A percentile compares a stretch with the other conserved stretches of the same genome.
Evolutionary conservation across 2,329 filamentous ascomycete genomes (phyloP).

Genomic region (Hypoxylon sp.): DNA sequence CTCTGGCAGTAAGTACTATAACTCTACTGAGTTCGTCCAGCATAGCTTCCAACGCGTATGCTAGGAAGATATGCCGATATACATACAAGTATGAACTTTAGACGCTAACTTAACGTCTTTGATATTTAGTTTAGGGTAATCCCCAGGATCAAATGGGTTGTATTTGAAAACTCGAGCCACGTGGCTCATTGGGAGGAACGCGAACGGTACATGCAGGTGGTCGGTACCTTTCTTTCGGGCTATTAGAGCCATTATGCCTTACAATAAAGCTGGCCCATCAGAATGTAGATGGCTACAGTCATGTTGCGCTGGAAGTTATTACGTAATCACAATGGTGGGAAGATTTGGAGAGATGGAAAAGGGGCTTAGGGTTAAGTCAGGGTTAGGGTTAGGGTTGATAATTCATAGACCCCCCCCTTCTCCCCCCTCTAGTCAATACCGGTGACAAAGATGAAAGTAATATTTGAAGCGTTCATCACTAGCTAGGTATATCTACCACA

Average conservation of each 20-base stretch:
- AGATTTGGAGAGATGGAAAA: no score
- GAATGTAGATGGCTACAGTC: no score
- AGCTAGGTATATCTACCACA: no score
- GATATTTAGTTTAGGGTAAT: slow-evolving; percentile 31
- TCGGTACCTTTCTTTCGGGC: slow-evolving; percentile 28
- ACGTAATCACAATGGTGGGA: no score
- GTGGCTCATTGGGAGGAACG: slow-evolving; percentile 43
- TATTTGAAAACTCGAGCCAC: slow-evolving; percentile 41
- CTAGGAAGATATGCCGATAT: background rate
- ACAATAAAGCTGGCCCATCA: no score
- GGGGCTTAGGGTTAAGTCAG: no score
- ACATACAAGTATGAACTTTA: background rate
- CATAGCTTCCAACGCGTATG: background rate
- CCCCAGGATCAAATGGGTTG: slow-evolving; percentile 43
- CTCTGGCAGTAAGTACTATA: background rate
- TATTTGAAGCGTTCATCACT: no score
- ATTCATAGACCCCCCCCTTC: no score
- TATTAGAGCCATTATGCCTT: slow-evolving; percentile 4
- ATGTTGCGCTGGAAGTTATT: no score
- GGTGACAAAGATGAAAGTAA: no score
- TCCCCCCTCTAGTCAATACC: no score
- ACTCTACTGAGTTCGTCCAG: background rate
- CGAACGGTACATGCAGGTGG: slow-evolving; percentile 39
- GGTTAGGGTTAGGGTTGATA: no score
- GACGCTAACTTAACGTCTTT: background rate